Evolutionary conservation across 2,329 filamentous ascomycete species (phyloP), one percentile per base, ranked within the genome.

Genomic region (Madurella mycetomatis): DNA sequence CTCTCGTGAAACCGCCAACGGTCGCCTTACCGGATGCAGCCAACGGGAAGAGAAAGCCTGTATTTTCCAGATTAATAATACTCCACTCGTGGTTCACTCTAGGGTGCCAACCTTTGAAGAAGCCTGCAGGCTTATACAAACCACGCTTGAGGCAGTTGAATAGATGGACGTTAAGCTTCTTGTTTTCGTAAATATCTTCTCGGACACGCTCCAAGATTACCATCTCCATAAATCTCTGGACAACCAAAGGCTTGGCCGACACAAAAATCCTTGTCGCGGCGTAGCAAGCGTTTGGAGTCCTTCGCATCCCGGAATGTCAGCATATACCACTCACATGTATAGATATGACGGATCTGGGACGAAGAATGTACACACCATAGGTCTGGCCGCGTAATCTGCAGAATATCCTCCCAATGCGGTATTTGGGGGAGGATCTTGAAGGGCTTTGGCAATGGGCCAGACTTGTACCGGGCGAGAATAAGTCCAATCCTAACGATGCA

Each of bases 361-460:
- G 34, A 37, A 11, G 0, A 2, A 25, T 30, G 32, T 1, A 44
- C 49, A 2, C 31, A 59, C 60, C 61, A 63, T 19, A 44, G 39
- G 3, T 65, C 60, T 12, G 62, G 62, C 31, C 55, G 53, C 51
- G 62, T 65, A 5, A 65, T 41, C 30, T 58, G 60, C 5, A 65
- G 41, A 34, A 64, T 64, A n/a, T 62, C 88, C 67, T 94, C 89
- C 91, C 92, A 97, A 65, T 94, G 84, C 8, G 91, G 91, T 13
- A 97, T 83, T 0, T 91, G 92, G 2, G 94, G 94, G 9, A 99
- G 81, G 60, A 97, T 91, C 73, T 97, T 97, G 80, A 99, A 95
- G 0, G 92, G 92, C 72, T 99, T 99, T 17, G 94, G 94, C 32
- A 99, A 80, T 62, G 92, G 92, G n/a, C 94, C 94, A 13, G 88